A percentile compares a stretch with the other conserved stretches of the same genome.
phyloP scores from a whole-genome alignment of 768 basidiomycete genomes.

The Antrodiella citrinella region DNA sequence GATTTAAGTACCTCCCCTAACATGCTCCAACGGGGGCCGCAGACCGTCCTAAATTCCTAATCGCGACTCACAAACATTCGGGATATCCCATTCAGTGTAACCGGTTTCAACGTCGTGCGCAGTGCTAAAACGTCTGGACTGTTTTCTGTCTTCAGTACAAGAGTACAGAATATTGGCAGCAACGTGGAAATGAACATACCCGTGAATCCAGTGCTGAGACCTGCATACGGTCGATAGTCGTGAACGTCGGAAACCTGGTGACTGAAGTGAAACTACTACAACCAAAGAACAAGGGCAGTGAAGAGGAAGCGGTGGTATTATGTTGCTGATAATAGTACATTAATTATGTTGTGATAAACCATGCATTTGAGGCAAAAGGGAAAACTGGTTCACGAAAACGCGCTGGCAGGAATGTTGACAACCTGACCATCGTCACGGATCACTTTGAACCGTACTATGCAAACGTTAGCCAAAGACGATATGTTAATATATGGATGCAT shows the following conservation, averaged over 20 bases:
- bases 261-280: neutral
- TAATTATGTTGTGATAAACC: neutral
- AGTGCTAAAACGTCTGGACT: too few relatives aligned
- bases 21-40: too few relatives aligned
- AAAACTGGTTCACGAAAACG: neutral
- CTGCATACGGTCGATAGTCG: too few relatives aligned
- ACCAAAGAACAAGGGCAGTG: neutral
- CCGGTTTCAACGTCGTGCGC: too few relatives aligned
- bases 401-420: conserved; percentile 8
- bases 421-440: conserved; percentile 11
- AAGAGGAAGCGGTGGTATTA: neutral
- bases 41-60: too few relatives aligned
- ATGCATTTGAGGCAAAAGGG: neutral
- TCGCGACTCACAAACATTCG: too few relatives aligned
- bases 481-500: conserved; percentile 3
- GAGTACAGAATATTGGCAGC: neutral
- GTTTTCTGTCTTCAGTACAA: too few relatives aligned
- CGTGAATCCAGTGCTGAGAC: neutral
- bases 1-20: too few relatives aligned
- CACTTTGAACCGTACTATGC: conserved; percentile 12
- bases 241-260: too few relatives aligned
- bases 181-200: neutral
- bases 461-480: neutral
- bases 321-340: neutral
- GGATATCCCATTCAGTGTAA: too few relatives aligned